A percentile compares a stretch with the other conserved stretches of the same genome.
Evolutionary conservation across 768 basidiomycete species (phyloP).

Genomic region (Basidioascus undulatus): DNA sequence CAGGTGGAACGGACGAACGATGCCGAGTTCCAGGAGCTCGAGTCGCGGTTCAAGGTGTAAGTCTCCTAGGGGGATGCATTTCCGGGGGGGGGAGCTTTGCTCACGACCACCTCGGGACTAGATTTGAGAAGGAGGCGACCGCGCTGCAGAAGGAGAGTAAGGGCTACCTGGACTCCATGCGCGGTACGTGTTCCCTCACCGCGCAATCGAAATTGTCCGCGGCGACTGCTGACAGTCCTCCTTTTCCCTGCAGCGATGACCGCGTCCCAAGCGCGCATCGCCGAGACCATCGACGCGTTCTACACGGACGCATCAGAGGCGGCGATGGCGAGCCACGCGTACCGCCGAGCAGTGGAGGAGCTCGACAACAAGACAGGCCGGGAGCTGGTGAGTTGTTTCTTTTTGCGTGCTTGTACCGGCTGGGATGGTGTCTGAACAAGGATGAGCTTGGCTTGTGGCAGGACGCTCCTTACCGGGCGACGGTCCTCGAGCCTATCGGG

Average conservation of each 20-base stretch:
- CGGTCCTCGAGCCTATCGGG: conserved; percentile 81
- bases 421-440: not conserved
- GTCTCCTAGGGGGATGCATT: conserved; percentile 15
- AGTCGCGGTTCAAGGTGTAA: conserved; percentile 69
- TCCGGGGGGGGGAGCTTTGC: no score
- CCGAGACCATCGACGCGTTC: conserved; percentile 80
- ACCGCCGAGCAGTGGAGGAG: conserved; percentile 84
- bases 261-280: conserved; percentile 68
- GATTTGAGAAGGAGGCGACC: conserved; percentile 90
- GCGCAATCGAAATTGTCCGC: not conserved
- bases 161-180: conserved; percentile 80
- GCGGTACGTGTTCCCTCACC: conserved; percentile 26
- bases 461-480: conserved; percentile 86
- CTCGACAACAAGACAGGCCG: conserved; percentile 60
- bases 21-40: conserved; percentile 76
- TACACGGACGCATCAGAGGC: conserved; percentile 35
- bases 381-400: conserved; percentile 42
- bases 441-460: conserved; percentile 15
- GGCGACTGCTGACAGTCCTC: not conserved
- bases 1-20: conserved; percentile 92
- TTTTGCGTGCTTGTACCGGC: not conserved
- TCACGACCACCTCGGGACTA: conserved; percentile 16
- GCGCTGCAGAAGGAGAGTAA: conserved; percentile 87
- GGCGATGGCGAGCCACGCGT: conserved; percentile 91
- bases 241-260: conserved; percentile 53